Evolutionary conservation across 2,329 filamentous ascomycete genomes (phyloP).

Genomic region (Aspergillus cejpii): DNA sequence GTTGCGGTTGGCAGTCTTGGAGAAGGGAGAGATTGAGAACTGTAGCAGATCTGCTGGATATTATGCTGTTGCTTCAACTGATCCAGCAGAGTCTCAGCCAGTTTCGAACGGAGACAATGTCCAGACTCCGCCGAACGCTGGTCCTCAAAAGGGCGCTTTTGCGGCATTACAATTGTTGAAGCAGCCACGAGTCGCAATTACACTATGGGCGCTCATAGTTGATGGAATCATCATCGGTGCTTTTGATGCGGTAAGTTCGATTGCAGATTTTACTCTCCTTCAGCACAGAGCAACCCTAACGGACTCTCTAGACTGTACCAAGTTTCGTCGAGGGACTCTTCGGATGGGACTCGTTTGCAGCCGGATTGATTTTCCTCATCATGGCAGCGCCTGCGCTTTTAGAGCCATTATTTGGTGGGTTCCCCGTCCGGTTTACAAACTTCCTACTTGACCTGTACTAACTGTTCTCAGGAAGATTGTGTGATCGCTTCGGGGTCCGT

Average conservation of each 20-base stretch:
- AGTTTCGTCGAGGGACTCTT: constrained; percentile 50
- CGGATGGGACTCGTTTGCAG: constrained; percentile 49
- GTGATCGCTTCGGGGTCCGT: constrained; percentile 54
- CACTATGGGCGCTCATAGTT: constrained; percentile 3
- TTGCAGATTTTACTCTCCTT: no score
- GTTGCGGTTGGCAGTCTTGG: constrained; percentile 53
- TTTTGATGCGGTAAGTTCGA: constrained; percentile 28
- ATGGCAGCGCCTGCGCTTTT: constrained; percentile 55
- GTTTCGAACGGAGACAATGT: constrained; percentile 9
- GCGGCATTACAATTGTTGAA: constrained; percentile 1
- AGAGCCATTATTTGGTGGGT: constrained; percentile 48
- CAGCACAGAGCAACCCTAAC: no score
- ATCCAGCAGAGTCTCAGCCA: background rate
- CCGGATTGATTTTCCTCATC: constrained; percentile 52
- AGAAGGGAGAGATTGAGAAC: constrained; percentile 50
- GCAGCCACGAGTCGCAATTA: constrained; percentile 4
- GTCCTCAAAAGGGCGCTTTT: constrained; percentile 18
- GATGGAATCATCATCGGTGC: constrained; percentile 7
- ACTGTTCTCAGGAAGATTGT: constrained; percentile 40
- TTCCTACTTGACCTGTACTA: no score
- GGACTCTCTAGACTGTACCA: constrained; percentile 43
- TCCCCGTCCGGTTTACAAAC: no score
- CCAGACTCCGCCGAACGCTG: background rate
- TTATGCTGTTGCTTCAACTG: constrained; percentile 15
- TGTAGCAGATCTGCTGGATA: background rate